phyloP scores from a whole-genome alignment of 352 stramenopile species.

The Phytophthora melonis region DNA sequence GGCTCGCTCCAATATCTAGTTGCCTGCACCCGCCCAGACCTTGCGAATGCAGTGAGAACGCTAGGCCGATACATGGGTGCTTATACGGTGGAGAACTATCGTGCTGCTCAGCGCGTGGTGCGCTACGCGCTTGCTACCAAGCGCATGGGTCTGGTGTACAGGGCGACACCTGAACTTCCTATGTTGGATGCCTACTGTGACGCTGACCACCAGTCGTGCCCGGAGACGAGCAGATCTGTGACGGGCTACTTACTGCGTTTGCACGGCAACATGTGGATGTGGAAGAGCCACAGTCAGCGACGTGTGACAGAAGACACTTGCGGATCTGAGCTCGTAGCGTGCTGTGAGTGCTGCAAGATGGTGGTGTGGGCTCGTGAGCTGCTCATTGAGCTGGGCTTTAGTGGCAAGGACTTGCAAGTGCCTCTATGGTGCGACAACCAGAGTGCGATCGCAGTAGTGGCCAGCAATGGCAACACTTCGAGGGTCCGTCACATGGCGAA shows the following conservation, averaged over 20 bases:
- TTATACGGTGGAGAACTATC: constrained; percentile 12
- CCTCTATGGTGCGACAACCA: constrained; percentile 6
- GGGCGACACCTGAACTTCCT: neutral
- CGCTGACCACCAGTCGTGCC: constrained; percentile 8
- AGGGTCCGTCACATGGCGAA: constrained; percentile 9
- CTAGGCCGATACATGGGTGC: neutral
- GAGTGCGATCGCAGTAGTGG: constrained; percentile 6
- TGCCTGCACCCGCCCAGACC: neutral
- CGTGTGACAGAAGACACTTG: too few species aligned
- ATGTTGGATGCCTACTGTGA: constrained; percentile 1
- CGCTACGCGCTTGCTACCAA: constrained; percentile 4
- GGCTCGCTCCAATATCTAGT: constrained; percentile 10
- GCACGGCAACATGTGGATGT: too few species aligned
- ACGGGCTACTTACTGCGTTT: constrained; percentile 5
- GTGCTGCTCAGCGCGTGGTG: constrained; percentile 1
- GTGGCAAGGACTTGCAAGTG: neutral
- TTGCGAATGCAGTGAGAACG: constrained; percentile 9
- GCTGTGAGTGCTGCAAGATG: too few species aligned
- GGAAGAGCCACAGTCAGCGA: too few species aligned
- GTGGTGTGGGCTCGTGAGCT: too few species aligned
- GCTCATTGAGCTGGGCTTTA: neutral
- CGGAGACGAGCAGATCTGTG: constrained; percentile 3
- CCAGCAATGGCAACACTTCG: constrained; percentile 15
- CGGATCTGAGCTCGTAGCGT: too few species aligned
- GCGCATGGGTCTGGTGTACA: constrained; percentile 5